A percentile compares a stretch with the other conserved stretches of the same genome.
Evolutionary conservation across 1,139 yeast genomes (phyloP).

Genomic region (Suhomyces wounanorum): DNA sequence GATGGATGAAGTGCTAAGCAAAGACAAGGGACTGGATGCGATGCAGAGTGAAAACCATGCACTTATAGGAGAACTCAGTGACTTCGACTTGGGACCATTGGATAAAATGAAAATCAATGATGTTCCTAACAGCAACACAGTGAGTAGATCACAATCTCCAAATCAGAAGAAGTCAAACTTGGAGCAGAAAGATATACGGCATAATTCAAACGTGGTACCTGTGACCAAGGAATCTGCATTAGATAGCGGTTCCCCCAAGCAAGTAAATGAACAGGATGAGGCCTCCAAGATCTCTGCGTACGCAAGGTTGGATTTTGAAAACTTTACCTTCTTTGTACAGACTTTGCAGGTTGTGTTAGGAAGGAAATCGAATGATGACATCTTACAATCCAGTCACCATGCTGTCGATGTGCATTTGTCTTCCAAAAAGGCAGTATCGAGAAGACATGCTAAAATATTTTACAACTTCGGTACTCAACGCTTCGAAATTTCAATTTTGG

Average conservation of each 20-base stretch:
- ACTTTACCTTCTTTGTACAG: slow-evolving; percentile 92
- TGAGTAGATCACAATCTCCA: slow-evolving; percentile 20
- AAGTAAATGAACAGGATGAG: slow-evolving; percentile 20
- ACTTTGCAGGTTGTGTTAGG: slow-evolving; percentile 93
- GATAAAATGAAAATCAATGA: slow-evolving; percentile 15
- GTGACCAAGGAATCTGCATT: slow-evolving; percentile 26
- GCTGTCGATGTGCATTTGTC: slow-evolving; percentile 92
- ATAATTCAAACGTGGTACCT: slow-evolving; percentile 18
- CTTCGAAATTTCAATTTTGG: slow-evolving; percentile 86
- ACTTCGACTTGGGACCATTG: slow-evolving; percentile 18
- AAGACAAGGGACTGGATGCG: slow-evolving; percentile 1
- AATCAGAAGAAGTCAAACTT: background rate
- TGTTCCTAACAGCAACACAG: slow-evolving; percentile 16
- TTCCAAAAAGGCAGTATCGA: slow-evolving; percentile 84
- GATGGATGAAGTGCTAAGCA: slow-evolving; percentile 6
- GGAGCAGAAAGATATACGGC: slow-evolving; percentile 15
- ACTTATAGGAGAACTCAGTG: slow-evolving; percentile 10
- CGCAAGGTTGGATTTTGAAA: slow-evolving; percentile 89
- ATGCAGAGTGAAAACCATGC: background rate
- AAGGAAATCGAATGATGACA: slow-evolving; percentile 70
- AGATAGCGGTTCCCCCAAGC: slow-evolving; percentile 1
- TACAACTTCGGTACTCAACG: slow-evolving; percentile 94
- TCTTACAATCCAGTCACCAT: slow-evolving; percentile 48
- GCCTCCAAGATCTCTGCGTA: slow-evolving; percentile 78
- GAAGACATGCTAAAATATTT: slow-evolving; percentile 92